Percentiles rank a stretch among this genome's conserved stretches.
Conservation (phyloP, 2,329 filamentous ascomycete genomes). For the Chaetomiaceae sp. region DNA sequence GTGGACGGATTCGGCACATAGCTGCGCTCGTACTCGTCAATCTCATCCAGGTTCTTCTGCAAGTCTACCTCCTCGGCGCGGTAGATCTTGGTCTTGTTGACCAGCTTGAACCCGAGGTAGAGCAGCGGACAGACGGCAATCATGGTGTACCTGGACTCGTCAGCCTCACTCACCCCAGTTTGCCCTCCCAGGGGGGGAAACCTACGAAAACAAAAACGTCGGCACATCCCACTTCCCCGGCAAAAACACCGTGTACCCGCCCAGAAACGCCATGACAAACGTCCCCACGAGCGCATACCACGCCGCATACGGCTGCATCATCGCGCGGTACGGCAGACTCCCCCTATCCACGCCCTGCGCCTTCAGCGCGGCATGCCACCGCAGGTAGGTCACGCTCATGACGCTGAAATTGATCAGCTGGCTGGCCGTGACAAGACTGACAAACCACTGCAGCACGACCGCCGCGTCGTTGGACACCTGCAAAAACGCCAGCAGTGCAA, state of each 20-base stretch:
- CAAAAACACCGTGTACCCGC: constrained; percentile 49
- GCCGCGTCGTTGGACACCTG: constrained; percentile 36
- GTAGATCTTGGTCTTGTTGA: constrained; percentile 56
- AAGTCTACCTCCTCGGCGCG: constrained; percentile 57
- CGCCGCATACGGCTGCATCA: constrained; percentile 48
- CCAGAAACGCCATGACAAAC: constrained; percentile 51
- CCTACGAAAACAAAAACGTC: constrained; percentile 33
- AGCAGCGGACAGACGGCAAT: constrained; percentile 37
- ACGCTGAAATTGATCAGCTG: constrained; percentile 42
- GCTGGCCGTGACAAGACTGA: constrained; percentile 35
- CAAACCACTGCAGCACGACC: constrained; percentile 39
- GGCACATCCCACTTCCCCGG: constrained; percentile 31
- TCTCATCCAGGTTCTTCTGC: constrained; percentile 56
- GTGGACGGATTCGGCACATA: constrained; percentile 25
- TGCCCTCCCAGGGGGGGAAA: not conserved
- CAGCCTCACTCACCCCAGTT: not conserved
- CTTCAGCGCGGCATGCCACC: constrained; percentile 48
- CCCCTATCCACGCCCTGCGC: constrained; percentile 43
- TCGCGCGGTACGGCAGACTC: constrained; percentile 45
- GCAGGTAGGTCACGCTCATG: constrained; percentile 43
- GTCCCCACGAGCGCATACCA: constrained; percentile 45
- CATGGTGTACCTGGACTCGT: constrained; percentile 30
- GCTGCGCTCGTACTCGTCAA: constrained; percentile 41
- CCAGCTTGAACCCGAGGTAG: constrained; percentile 63
- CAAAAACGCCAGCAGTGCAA: constrained; percentile 37